phyloP scores from a whole-genome alignment of 192 early-diverging fungal species.

The Coemansia pectinata region DNA sequence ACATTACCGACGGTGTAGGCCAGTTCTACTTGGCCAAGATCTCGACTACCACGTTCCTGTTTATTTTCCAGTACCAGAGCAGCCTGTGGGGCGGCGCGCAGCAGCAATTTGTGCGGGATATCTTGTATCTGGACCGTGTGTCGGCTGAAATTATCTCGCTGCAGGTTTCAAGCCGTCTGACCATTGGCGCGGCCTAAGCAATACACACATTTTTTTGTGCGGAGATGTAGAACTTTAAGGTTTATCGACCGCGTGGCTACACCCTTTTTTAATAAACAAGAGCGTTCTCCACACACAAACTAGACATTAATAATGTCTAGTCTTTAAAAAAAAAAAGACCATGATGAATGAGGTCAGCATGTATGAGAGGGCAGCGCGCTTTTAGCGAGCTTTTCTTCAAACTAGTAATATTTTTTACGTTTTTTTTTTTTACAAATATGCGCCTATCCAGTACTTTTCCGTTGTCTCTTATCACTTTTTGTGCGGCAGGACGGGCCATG shows the following conservation, averaged over 20 bases:
- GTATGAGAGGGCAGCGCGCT: background rate
- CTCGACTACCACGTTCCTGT: slow-evolving; percentile 37
- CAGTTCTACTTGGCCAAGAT: slow-evolving; percentile 25
- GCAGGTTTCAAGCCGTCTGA: slow-evolving; percentile 5
- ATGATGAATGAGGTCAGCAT: background rate
- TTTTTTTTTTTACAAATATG: slow-evolving; percentile 4
- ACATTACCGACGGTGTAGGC: slow-evolving; percentile 18
- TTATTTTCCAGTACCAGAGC: slow-evolving; percentile 28
- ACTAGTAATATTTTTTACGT: background rate
- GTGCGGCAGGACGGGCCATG: background rate
- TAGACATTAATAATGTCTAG: background rate
- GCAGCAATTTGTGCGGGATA: slow-evolving; percentile 15
- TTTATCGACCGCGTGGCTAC: background rate
- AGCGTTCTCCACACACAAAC: background rate
- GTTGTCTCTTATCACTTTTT: background rate
- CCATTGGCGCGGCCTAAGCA: background rate
- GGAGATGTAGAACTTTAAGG: background rate
- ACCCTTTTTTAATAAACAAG: background rate
- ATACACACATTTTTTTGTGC: background rate
- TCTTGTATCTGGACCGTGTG: slow-evolving; percentile 35
- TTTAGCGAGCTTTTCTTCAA: background rate
- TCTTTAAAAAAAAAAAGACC: background rate
- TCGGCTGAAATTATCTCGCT: slow-evolving; percentile 22
- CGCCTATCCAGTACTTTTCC: background rate
- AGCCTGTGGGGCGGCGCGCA: background rate